phyloP scores from a whole-genome alignment of 768 basidiomycete species.

The Suillus weaverae region DNA sequence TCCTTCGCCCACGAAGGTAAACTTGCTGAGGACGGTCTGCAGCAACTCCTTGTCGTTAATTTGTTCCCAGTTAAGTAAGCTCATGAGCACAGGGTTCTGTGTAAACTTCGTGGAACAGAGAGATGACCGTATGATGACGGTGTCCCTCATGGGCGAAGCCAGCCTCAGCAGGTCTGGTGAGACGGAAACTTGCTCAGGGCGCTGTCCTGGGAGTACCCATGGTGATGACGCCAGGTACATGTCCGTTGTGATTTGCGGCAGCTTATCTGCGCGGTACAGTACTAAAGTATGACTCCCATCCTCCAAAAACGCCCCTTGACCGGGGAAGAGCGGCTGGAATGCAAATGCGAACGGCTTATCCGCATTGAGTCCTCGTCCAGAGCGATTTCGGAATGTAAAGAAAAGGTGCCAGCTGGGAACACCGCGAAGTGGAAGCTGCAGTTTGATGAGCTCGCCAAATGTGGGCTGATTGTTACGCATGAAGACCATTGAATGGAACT shows the following conservation, averaged over 20 bases:
- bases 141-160: conserved; percentile 74
- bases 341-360: conserved; percentile 92
- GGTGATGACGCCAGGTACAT: conserved; percentile 74
- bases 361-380: conserved; percentile 43
- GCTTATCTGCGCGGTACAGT: conserved; percentile 80
- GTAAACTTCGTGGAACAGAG: conserved; percentile 92
- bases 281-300: conserved; percentile 87
- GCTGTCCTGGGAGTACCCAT: conserved; percentile 54
- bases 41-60: conserved; percentile 64
- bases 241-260: conserved; percentile 59
- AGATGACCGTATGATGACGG: conserved; percentile 79
- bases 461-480: conserved; percentile 85
- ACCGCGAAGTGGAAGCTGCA: conserved; percentile 67
- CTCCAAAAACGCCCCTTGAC: conserved; percentile 74
- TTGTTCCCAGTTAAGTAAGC: conserved; percentile 79
- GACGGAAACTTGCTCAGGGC: conserved; percentile 56
- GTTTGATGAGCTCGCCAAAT: conserved; percentile 90
- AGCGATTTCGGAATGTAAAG: conserved; percentile 87
- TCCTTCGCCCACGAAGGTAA: conserved; percentile 90
- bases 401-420: conserved; percentile 87
- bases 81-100: conserved; percentile 82
- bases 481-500: conserved; percentile 91
- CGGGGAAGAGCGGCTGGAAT: conserved; percentile 84
- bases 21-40: conserved; percentile 72
- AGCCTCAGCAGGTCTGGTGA: conserved; percentile 62